These are phyloP conservation scores for maize (Zea mays) DNA, from an alignment of 176 grass and related monocot genomes.

Conservation along the genomic window DNA sequence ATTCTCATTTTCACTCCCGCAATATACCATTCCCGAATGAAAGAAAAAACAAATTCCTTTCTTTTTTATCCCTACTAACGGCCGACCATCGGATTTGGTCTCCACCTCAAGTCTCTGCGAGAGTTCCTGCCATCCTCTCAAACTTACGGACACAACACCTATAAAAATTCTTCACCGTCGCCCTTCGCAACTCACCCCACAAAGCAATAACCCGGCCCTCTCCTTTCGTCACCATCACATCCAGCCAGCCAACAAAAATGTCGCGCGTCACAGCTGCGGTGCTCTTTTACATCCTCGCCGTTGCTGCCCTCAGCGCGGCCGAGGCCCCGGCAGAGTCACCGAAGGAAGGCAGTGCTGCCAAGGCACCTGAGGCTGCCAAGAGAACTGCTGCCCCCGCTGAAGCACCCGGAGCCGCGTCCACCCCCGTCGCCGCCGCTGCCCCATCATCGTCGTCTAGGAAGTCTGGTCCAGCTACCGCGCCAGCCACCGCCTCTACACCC, in stretches of 20 bases:
- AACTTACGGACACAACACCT: neutral
- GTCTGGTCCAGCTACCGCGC: conserved; percentile 12
- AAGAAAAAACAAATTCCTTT: too few relatives aligned
- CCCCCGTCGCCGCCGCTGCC: neutral
- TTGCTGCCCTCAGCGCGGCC: conserved; percentile 4
- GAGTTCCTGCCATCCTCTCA: conserved; percentile 14
- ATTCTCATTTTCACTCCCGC: too few relatives aligned
- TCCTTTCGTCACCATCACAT: neutral
- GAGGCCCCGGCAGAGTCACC: conserved; percentile 28
- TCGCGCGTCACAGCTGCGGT: conserved; percentile 27
- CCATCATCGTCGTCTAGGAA: conserved; percentile 8
- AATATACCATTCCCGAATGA: too few relatives aligned
- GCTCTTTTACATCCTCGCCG: conserved; percentile 48
- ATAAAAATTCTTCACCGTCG: conserved; percentile 12
- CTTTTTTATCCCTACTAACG: neutral
- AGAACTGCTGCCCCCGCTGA: neutral
- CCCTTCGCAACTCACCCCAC: conserved; percentile 46
- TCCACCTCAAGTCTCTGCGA: neutral
- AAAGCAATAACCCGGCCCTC: conserved; percentile 26
- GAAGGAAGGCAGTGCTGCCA: neutral
- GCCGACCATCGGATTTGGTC: neutral
- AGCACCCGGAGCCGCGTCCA: neutral
- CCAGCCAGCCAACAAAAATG: conserved; percentile 36
- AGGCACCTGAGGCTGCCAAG: conserved; percentile 2
- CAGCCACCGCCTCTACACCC: neutral